Evolutionary conservation across 176 grass and related monocot species (phyloP).

Genomic region (Ampelocalamus luodianensis): DNA sequence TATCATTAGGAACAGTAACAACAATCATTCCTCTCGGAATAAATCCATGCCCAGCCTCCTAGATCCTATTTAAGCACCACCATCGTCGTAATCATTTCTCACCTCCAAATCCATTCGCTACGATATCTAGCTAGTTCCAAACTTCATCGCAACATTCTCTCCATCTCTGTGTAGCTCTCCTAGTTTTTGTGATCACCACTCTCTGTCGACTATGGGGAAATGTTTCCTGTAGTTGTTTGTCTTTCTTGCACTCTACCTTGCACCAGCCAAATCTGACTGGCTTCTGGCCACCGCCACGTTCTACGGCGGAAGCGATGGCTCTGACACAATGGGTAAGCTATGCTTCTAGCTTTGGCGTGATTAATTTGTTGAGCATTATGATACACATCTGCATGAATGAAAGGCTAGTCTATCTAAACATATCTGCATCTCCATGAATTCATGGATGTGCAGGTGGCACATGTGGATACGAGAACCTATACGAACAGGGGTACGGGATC

Average conservation of each 20-base stretch:
- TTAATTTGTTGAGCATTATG: no score
- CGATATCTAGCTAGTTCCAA: background rate
- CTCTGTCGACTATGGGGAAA: background rate
- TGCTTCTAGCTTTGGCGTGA: no score
- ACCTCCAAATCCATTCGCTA: background rate
- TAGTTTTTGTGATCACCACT: no score
- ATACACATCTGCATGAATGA: no score
- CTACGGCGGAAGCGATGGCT: slow-evolving; percentile 50
- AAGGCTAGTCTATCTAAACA: no score
- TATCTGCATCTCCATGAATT: no score
- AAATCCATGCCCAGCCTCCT: background rate
- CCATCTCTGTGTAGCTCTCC: background rate
- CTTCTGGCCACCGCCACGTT: slow-evolving; percentile 43
- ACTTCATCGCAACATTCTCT: background rate
- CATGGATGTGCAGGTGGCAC: slow-evolving; percentile 44
- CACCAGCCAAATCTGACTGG: slow-evolving; percentile 13
- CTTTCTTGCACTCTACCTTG: background rate
- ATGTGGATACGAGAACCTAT: slow-evolving; percentile 64
- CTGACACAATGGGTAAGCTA: slow-evolving; percentile 59
- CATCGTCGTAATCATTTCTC: slow-evolving; percentile 13
- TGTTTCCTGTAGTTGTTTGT: background rate
- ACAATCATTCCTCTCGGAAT: background rate
- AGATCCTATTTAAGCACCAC: slow-evolving; percentile 32
- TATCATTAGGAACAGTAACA: background rate
- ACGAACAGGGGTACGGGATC: slow-evolving; percentile 49